Conservation (phyloP, 371 early-diverging fungal species). For the Apophysomyces elegans region DNA sequence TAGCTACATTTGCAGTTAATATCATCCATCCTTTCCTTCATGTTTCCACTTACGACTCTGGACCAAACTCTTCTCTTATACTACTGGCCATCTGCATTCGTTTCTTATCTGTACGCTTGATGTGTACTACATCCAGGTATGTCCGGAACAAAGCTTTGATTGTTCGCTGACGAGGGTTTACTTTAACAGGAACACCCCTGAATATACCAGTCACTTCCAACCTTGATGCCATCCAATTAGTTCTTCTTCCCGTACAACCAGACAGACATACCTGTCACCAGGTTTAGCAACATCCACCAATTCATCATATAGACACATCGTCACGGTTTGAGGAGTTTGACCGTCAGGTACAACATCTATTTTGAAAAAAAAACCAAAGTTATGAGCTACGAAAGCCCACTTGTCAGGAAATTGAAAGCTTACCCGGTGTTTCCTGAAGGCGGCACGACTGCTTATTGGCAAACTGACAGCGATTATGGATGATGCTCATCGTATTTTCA, state of each 20-base stretch:
- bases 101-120: constrained; percentile 80
- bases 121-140: constrained; percentile 96
- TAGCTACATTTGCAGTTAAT: constrained; percentile 32
- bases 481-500: constrained; percentile 83
- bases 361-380: constrained; percentile 7
- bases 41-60: constrained; percentile 40
- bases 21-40: not conserved
- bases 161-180: constrained; percentile 91
- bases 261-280: constrained; percentile 81
- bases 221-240: constrained; percentile 17
- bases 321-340: constrained; percentile 98
- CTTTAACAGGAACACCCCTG: constrained; percentile 95
- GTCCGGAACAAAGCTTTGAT: constrained; percentile 96
- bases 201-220: constrained; percentile 97
- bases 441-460: constrained; percentile 96
- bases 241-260: not conserved
- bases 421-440: constrained; percentile 98
- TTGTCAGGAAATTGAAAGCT: not conserved
- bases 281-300: constrained; percentile 96
- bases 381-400: not conserved
- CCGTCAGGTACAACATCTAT: constrained; percentile 97
- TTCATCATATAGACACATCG: constrained; percentile 92
- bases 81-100: constrained; percentile 56
- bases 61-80: constrained; percentile 52
- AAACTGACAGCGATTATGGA: constrained; percentile 94